phyloP scores from a whole-genome alignment of 1,284 basidiomycete species.

The Grifola frondosa region DNA sequence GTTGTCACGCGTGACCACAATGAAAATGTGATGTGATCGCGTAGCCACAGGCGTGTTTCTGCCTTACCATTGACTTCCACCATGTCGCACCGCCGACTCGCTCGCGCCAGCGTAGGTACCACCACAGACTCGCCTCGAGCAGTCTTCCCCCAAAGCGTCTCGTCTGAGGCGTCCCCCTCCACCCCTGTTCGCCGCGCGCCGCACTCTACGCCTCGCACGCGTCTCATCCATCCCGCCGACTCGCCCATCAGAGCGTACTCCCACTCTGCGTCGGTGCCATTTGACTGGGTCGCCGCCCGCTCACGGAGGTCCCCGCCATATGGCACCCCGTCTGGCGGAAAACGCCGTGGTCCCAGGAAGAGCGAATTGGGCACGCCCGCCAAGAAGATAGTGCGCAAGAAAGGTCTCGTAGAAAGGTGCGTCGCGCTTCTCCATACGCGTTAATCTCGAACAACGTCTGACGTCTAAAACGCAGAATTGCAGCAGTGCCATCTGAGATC shows the following conservation, averaged over 20 bases:
- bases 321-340: slow-evolving; percentile 51
- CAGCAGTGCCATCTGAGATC: slow-evolving; percentile 62
- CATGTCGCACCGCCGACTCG: slow-evolving; percentile 31
- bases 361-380: slow-evolving; percentile 38
- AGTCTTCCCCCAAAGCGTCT: slow-evolving; percentile 14
- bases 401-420: slow-evolving; percentile 59
- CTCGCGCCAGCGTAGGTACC: slow-evolving; percentile 33
- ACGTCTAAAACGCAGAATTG: slow-evolving; percentile 42
- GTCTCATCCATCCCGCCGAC: slow-evolving; percentile 29
- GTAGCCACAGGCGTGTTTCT: no score
- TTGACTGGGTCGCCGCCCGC: slow-evolving; percentile 81
- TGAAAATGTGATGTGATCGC: no score
- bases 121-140: slow-evolving; percentile 21
- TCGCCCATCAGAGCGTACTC: slow-evolving; percentile 65
- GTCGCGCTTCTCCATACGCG: slow-evolving; percentile 8
- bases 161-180: slow-evolving; percentile 22
- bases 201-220: slow-evolving; percentile 27
- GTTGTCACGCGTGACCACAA: no score
- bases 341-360: slow-evolving; percentile 37
- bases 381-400: slow-evolving; percentile 60
- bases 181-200: slow-evolving; percentile 24
- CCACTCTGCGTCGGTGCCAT: slow-evolving; percentile 67
- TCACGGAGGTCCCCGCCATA: slow-evolving; percentile 67
- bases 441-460: neutral
- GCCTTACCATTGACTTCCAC: neutral